Evolutionary conservation across 2,329 filamentous ascomycete genomes (phyloP).

Genomic region (Harringtonia aguacate): DNA sequence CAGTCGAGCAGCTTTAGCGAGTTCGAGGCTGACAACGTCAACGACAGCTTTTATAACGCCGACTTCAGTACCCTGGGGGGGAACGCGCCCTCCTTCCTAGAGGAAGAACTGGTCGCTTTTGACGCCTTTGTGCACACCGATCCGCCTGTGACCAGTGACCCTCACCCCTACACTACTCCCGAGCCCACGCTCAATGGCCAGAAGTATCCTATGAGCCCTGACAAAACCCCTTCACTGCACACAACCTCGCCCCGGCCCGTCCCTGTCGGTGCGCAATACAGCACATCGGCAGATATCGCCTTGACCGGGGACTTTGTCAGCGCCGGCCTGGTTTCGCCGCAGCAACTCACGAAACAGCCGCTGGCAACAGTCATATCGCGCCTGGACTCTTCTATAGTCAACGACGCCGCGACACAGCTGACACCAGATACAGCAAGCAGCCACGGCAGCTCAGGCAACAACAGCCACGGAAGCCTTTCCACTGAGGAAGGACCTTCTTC

Average conservation of each 20-base stretch:
- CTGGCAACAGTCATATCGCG: conserved; percentile 20
- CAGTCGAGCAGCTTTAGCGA: conserved; percentile 38
- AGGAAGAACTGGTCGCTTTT: conserved; percentile 16
- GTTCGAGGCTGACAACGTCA: conserved; percentile 21
- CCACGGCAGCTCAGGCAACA: conserved; percentile 18
- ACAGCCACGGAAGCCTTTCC: conserved; percentile 18
- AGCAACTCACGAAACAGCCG: conserved; percentile 30
- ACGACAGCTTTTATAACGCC: conserved; percentile 26
- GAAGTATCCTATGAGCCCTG: conserved; percentile 38
- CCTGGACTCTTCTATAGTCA: conserved; percentile 8
- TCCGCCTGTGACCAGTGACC: not conserved
- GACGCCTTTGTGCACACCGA: conserved; percentile 5
- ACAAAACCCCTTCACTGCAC: conserved; percentile 37
- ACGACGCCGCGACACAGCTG: conserved; percentile 22
- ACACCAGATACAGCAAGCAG: conserved; percentile 40
- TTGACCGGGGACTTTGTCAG: conserved; percentile 16
- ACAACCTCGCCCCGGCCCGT: conserved; percentile 27
- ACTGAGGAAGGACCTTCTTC: conserved; percentile 33
- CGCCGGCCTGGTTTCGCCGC: conserved; percentile 25
- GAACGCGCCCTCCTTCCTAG: conserved; percentile 34
- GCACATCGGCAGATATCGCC: conserved; percentile 3
- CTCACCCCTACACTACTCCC: conserved; percentile 4
- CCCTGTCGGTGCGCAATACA: not conserved
- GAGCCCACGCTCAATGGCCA: conserved; percentile 14
- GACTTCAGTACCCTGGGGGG: conserved; percentile 35